Evolutionary conservation across 2,329 filamentous ascomycete genomes (phyloP), one percentile per base, ranked within the genome.

Genomic region (Neofusicoccum parvum): DNA sequence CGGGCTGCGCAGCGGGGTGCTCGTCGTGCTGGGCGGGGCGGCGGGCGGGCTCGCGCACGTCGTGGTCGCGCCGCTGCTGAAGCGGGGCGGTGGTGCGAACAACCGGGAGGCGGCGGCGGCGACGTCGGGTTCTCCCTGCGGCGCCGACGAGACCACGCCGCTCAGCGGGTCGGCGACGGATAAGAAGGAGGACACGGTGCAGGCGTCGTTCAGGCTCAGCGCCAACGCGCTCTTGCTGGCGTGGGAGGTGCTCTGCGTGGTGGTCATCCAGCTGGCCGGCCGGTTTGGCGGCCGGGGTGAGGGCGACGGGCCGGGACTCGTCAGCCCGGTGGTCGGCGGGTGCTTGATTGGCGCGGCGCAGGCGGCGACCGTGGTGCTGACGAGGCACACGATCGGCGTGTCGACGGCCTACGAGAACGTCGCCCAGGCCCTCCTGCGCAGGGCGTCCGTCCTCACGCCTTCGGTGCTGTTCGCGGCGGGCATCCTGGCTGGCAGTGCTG

Each of bases 331-430:
- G 0, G n/a, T 79, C 3, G 87, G 87, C 27, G 88, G 88, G 1
- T 70, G 88, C 27, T 73, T 86, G 65, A 85, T 91, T 65, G 87
- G 86, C 1, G 71, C 79, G 1, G 82, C 86, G 0, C 88, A 91
- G 74, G 76, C 86, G 7, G 73, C 84, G 3, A 88, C 86, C 0
- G 73, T 90, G 0, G 66, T 86, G 11, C 70, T 83, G 39, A 83
- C 87, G 27, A 80, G 80, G 23, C 78, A 81, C 46, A 80, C 88
- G 66, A 73, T 91, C 3, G 88, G 88, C 5, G 84, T 88, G 2
- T 90, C 88, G 2, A 80, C 80, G 1, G 84, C 84, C 0, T 90
- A 87, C 69, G 86, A 89, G 70, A 87, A 90, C 70, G 80, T 83
- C 69, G 80, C 88, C 67, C 83, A 82, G 78, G 80, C 80, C 72